Conservation (phyloP, 2,329 filamentous ascomycete species). For the Xylaria sp. region DNA sequence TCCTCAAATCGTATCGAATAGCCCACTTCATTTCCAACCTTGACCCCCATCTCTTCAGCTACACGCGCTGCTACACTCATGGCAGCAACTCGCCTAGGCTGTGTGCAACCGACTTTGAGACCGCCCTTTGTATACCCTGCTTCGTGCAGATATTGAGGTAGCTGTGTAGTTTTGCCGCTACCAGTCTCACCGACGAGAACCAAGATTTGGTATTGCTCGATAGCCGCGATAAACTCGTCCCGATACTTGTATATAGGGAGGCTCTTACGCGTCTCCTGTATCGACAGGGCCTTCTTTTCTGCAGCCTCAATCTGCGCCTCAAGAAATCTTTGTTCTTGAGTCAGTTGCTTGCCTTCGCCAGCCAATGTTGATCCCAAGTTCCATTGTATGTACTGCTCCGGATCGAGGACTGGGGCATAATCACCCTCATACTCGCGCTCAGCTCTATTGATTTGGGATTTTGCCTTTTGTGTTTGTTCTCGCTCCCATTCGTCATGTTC, state of each 20-base stretch:
- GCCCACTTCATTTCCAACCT: constrained; percentile 90
- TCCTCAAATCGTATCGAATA: constrained; percentile 97
- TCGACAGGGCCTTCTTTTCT: constrained; percentile 86
- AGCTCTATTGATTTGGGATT: constrained; percentile 80
- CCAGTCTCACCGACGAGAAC: constrained; percentile 96
- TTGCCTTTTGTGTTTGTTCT: constrained; percentile 88
- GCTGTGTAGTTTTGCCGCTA: constrained; percentile 93
- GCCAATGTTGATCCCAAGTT: constrained; percentile 77
- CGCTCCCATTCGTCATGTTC: constrained; percentile 97
- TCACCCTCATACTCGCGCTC: constrained; percentile 82
- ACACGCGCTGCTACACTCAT: constrained; percentile 98
- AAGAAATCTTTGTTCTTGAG: constrained; percentile 80
- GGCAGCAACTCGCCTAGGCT: constrained; percentile 92
- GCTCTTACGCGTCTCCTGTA: constrained; percentile 90
- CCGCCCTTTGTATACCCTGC: constrained; percentile 87
- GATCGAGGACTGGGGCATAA: constrained; percentile 94
- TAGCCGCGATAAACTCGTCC: constrained; percentile 84
- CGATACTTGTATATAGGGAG: constrained; percentile 90
- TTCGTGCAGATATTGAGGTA: constrained; percentile 93
- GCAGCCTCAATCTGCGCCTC: constrained; percentile 87
- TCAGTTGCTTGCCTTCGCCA: constrained; percentile 76
- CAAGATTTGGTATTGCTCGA: constrained; percentile 86
- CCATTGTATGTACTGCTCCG: constrained; percentile 87
- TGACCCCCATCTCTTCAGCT: constrained; percentile 90
- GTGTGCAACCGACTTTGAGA: constrained; percentile 90